These are phyloP conservation scores for Phaseolus coccineus DNA, from an alignment of 331 rosid species.

Conservation along the genomic window DNA sequence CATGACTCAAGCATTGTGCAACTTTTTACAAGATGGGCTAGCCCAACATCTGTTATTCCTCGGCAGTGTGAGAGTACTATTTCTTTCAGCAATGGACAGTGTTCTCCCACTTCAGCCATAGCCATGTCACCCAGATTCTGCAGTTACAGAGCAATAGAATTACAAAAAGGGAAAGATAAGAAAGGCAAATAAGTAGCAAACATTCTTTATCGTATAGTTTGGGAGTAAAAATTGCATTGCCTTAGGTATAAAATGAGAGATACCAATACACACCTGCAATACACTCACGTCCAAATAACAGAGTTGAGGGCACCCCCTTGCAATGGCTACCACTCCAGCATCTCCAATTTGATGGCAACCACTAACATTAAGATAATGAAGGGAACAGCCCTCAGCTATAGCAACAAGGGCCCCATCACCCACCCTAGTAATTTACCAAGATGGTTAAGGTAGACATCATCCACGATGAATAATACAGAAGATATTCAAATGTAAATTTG, in stretches of 20 bases:
- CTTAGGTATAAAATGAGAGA: slow-evolving; percentile 24
- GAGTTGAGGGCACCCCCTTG: slow-evolving; percentile 89
- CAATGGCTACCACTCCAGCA: slow-evolving; percentile 88
- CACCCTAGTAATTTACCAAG: slow-evolving; percentile 59
- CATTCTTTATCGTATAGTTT: neutral
- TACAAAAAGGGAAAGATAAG: neutral
- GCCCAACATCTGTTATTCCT: slow-evolving; percentile 82
- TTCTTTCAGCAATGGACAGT: slow-evolving; percentile 80
- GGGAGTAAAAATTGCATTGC: neutral
- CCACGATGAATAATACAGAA: slow-evolving; percentile 11
- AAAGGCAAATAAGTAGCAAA: neutral
- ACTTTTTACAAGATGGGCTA: slow-evolving; percentile 73
- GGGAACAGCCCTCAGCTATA: slow-evolving; percentile 79
- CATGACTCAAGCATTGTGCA: slow-evolving; percentile 82
- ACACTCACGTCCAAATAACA: slow-evolving; percentile 82
- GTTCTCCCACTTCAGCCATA: slow-evolving; percentile 87
- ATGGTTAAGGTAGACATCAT: slow-evolving; percentile 39
- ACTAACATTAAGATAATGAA: slow-evolving; percentile 84
- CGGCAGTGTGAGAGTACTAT: slow-evolving; percentile 90
- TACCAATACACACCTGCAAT: slow-evolving; percentile 71
- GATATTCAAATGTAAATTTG: slow-evolving; percentile 27
- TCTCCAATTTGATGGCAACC: slow-evolving; percentile 96
- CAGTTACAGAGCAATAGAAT: slow-evolving; percentile 25
- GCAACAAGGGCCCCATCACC: slow-evolving; percentile 92
- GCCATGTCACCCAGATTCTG: slow-evolving; percentile 92